A percentile compares a stretch with the other conserved stretches of the same genome.
Conservation (phyloP, 495 filamentous ascomycete genomes). For the Penicillium antarcticum region DNA sequence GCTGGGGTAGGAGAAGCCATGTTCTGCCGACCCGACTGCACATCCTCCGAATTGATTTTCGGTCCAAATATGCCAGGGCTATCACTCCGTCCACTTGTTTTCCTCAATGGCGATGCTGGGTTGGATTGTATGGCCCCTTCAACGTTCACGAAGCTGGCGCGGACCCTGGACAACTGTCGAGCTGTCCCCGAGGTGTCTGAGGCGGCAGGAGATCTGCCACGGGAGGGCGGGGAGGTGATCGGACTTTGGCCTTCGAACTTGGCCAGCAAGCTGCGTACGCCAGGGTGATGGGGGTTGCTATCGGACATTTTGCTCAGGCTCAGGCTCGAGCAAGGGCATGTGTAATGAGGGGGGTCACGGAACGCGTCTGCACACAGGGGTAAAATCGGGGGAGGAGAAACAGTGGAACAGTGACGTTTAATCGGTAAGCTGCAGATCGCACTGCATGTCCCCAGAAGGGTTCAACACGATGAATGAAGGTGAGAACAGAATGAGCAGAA, state of each 20-base stretch:
- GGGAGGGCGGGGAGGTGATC: constrained; percentile 59
- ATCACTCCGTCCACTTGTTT: constrained; percentile 34
- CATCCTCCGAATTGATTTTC: constrained; percentile 33
- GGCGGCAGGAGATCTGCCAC: constrained; percentile 68
- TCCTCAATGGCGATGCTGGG: constrained; percentile 33
- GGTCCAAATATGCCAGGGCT: constrained; percentile 30
- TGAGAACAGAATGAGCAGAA: constrained; percentile 15
- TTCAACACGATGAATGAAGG: background rate
- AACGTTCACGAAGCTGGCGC: constrained; percentile 80
- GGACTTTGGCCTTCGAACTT: constrained; percentile 73
- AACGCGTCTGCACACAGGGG: constrained; percentile 17
- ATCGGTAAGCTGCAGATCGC: constrained; percentile 6
- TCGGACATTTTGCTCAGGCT: constrained; percentile 41
- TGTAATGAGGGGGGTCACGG: constrained; percentile 12
- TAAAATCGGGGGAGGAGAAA: constrained; percentile 2
- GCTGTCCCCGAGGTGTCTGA: constrained; percentile 42
- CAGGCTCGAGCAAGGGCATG: constrained; percentile 16
- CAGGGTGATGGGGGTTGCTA: constrained; percentile 44
- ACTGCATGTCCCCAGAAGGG: constrained; percentile 8
- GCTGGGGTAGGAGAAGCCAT: constrained; percentile 26
- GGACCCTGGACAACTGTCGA: constrained; percentile 71
- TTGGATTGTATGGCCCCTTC: constrained; percentile 46
- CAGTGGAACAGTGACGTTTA: constrained; percentile 1
- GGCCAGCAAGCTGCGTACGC: constrained; percentile 73
- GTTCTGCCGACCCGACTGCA: constrained; percentile 28